Conservation (phyloP, 2,329 filamentous ascomycete species). For the Sphaceloma murrayae region DNA sequence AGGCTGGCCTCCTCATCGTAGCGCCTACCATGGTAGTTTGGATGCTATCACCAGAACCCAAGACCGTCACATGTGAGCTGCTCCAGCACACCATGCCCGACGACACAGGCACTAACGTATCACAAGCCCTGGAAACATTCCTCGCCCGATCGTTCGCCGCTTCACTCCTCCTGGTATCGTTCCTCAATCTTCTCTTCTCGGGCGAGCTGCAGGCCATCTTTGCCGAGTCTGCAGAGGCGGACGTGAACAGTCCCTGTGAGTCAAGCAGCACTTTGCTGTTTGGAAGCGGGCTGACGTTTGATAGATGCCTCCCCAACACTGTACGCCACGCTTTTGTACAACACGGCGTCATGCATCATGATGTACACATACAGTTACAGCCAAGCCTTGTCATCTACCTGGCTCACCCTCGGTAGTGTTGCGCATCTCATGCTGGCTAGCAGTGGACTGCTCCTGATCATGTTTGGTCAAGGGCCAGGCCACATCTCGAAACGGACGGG, state of each 20-base stretch:
- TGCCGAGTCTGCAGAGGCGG: slow-evolving; percentile 1
- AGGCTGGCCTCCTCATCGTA: slow-evolving; percentile 43
- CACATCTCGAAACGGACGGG: slow-evolving; percentile 52
- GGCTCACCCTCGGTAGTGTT: slow-evolving; percentile 49
- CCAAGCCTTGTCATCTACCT: slow-evolving; percentile 44
- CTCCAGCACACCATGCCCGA: too few relatives aligned
- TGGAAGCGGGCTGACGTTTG: neutral
- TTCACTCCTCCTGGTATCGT: slow-evolving; percentile 52
- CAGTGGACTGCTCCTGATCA: slow-evolving; percentile 52
- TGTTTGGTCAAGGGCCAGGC: slow-evolving; percentile 48
- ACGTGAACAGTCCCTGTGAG: slow-evolving; percentile 14
- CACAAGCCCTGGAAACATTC: slow-evolving; percentile 52
- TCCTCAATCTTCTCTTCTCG: slow-evolving; percentile 55
- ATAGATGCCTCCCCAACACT: slow-evolving; percentile 51
- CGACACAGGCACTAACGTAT: too few relatives aligned
- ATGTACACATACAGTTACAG: slow-evolving; percentile 55
- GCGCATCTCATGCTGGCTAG: slow-evolving; percentile 40
- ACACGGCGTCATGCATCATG: slow-evolving; percentile 51
- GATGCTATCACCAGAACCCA: slow-evolving; percentile 50
- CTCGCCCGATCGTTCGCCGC: slow-evolving; percentile 61
- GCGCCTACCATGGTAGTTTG: slow-evolving; percentile 51
- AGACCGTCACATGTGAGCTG: slow-evolving; percentile 41
- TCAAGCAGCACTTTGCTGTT: too few relatives aligned
- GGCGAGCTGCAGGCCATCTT: slow-evolving; percentile 33
- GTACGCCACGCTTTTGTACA: slow-evolving; percentile 57